These are phyloP conservation scores for Neodidymelliopsis sp. DNA, from an alignment of 2,329 filamentous ascomycete species.

Conservation along the genomic window DNA sequence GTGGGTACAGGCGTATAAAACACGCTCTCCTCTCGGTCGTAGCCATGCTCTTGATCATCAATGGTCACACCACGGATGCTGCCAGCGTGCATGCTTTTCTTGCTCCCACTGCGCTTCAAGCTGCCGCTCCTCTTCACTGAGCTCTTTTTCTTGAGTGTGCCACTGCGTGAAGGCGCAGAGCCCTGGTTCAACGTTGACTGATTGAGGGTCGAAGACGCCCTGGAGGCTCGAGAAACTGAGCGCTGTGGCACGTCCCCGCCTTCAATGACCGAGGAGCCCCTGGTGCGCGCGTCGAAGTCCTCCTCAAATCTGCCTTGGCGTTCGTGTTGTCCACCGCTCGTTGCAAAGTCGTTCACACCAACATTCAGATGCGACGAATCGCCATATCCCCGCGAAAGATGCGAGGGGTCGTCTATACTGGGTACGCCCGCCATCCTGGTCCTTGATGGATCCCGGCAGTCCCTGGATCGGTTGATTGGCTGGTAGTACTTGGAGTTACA, in stretches of 20 bases:
- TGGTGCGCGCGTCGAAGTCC: slow-evolving; percentile 74
- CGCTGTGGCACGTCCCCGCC: slow-evolving; percentile 64
- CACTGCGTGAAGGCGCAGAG: slow-evolving; percentile 64
- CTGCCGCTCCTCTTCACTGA: slow-evolving; percentile 78
- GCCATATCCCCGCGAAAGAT: slow-evolving; percentile 48
- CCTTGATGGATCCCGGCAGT: slow-evolving; percentile 26
- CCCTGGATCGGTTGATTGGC: slow-evolving; percentile 27
- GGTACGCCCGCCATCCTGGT: slow-evolving; percentile 48
- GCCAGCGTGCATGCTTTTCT: slow-evolving; percentile 81
- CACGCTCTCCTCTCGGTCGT: slow-evolving; percentile 75
- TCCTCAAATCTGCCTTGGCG: slow-evolving; percentile 67
- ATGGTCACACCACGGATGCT: slow-evolving; percentile 83
- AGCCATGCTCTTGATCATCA: slow-evolving; percentile 73
- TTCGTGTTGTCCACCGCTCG: slow-evolving; percentile 34
- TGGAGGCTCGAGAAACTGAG: slow-evolving; percentile 64
- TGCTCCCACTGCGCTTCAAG: slow-evolving; percentile 80
- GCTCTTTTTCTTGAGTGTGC: slow-evolving; percentile 87
- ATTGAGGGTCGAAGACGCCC: slow-evolving; percentile 22
- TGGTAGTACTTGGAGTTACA: neutral
- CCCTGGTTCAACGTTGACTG: slow-evolving; percentile 52
- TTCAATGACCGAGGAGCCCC: slow-evolving; percentile 70
- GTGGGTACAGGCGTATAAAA: slow-evolving; percentile 93
- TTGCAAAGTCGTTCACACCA: slow-evolving; percentile 50
- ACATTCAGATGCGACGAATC: slow-evolving; percentile 33
- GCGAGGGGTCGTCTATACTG: slow-evolving; percentile 44